Evolutionary conservation across 345 rosid genomes (phyloP).

Genomic region (Isatis tinctoria): DNA sequence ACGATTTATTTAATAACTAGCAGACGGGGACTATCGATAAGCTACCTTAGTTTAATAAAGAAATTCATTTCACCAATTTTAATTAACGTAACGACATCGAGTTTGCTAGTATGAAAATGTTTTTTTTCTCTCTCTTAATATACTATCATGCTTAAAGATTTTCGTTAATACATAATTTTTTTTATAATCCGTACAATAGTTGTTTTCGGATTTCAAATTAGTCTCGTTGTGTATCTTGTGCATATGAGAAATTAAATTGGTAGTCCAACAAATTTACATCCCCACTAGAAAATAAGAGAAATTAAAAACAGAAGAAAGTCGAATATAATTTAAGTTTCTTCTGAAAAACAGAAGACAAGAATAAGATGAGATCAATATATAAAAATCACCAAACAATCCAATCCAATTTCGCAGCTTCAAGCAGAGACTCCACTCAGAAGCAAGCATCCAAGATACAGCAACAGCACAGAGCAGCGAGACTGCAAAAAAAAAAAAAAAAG

Average conservation of each 20-base stretch:
- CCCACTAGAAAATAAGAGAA: not conserved
- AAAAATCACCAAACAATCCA: not conserved
- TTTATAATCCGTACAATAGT: not conserved
- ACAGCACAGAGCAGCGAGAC: slow-evolving; percentile 43
- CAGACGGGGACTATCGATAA: not conserved
- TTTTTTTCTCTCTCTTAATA: not conserved
- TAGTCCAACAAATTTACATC: not conserved
- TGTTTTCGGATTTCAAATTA: not conserved
- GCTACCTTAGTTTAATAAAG: too few species aligned
- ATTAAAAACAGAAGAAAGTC: not conserved
- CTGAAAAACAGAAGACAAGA: not conserved
- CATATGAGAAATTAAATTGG: not conserved
- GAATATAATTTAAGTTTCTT: not conserved
- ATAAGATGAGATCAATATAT: not conserved
- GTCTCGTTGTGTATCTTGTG: not conserved
- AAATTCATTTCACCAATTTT: not conserved
- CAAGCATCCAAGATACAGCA: slow-evolving; percentile 32
- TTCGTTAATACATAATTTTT: not conserved
- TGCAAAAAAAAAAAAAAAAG: slow-evolving; percentile 20
- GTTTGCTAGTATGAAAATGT: not conserved
- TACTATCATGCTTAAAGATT: not conserved
- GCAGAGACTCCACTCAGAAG: slow-evolving; percentile 32
- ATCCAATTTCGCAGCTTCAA: not conserved
- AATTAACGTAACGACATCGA: not conserved
- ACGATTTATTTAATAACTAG: not conserved